phyloP scores from a whole-genome alignment of 1,284 basidiomycete species.

The Moesziomyces parantarcticus region DNA sequence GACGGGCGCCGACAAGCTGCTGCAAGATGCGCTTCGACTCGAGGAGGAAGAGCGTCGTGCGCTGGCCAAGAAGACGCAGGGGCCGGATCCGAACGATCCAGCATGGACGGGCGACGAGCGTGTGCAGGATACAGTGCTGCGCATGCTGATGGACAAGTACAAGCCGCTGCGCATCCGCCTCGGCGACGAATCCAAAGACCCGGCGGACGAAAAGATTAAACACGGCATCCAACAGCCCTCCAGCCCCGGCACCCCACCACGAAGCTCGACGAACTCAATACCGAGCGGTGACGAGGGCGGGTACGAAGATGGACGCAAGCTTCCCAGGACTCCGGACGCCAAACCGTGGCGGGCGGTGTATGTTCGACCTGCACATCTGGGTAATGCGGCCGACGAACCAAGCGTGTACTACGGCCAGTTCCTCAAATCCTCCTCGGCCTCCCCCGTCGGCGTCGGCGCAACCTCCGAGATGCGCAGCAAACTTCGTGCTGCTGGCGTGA shows the following conservation, averaged over 20 bases:
- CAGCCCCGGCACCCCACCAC: constrained; percentile 1
- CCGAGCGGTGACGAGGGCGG: neutral
- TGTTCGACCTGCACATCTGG: constrained; percentile 48
- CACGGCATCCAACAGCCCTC: constrained; percentile 34
- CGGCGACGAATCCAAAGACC: neutral
- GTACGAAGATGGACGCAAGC: constrained; percentile 40
- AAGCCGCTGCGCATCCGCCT: constrained; percentile 49
- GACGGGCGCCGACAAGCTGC: constrained; percentile 30
- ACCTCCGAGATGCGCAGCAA: constrained; percentile 31
- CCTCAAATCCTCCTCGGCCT: constrained; percentile 17
- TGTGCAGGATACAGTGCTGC: constrained; percentile 55
- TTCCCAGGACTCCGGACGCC: constrained; percentile 54
- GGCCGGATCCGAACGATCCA: constrained; percentile 41
- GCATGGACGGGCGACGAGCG: constrained; percentile 61
- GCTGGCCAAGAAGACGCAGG: neutral
- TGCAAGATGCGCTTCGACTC: constrained; percentile 18
- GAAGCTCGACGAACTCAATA: neutral
- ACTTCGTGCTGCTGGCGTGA: constrained; percentile 43
- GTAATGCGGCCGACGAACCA: constrained; percentile 23
- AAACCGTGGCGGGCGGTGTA: constrained; percentile 62
- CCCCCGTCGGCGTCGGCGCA: neutral
- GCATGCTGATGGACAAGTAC: constrained; percentile 66
- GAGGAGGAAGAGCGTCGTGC: constrained; percentile 23
- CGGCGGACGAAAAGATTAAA: constrained; percentile 50
- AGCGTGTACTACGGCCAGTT: constrained; percentile 54